phyloP scores from a whole-genome alignment of 1,139 yeast genomes.

The Tardiomyces digboiensis region DNA sequence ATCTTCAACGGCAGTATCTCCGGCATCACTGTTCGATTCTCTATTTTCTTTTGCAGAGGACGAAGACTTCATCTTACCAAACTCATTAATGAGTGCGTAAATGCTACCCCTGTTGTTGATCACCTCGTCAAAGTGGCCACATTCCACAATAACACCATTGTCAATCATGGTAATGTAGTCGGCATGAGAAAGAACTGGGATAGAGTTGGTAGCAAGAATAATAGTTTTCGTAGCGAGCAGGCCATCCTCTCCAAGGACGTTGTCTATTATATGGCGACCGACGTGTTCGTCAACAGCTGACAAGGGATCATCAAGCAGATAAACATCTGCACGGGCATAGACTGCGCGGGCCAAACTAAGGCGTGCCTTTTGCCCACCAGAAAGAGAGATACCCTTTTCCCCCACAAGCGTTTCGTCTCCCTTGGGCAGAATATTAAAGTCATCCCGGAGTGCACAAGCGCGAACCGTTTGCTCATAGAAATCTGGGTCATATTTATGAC shows the following conservation, averaged over 20 bases:
- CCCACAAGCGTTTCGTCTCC: slow-evolving; percentile 93
- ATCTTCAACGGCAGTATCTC: slow-evolving; percentile 12
- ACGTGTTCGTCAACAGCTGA: slow-evolving; percentile 97
- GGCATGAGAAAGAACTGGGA: slow-evolving; percentile 76
- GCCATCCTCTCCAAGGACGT: slow-evolving; percentile 77
- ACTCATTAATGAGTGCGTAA: slow-evolving; percentile 58
- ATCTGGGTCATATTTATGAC: slow-evolving; percentile 71
- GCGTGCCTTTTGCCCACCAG: slow-evolving; percentile 98
- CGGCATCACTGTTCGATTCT: slow-evolving; percentile 36
- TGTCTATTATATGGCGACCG: slow-evolving; percentile 71
- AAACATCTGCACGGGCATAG: slow-evolving; percentile 88
- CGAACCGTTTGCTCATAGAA: slow-evolving; percentile 71
- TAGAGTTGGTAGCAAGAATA: slow-evolving; percentile 81
- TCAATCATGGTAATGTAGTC: slow-evolving; percentile 62
- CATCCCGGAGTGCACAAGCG: slow-evolving; percentile 86
- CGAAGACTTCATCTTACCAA: slow-evolving; percentile 45
- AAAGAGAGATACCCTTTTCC: slow-evolving; percentile 91
- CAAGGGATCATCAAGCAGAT: slow-evolving; percentile 83
- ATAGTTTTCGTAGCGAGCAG: slow-evolving; percentile 67
- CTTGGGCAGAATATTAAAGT: slow-evolving; percentile 68
- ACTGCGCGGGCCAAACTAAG: slow-evolving; percentile 91
- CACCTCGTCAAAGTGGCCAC: slow-evolving; percentile 59
- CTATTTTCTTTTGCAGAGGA: slow-evolving; percentile 19
- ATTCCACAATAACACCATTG: slow-evolving; percentile 72
- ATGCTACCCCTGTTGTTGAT: slow-evolving; percentile 44